Evolutionary conservation across 768 basidiomycete genomes (phyloP).

Genomic region (Baorangia bicolor): DNA sequence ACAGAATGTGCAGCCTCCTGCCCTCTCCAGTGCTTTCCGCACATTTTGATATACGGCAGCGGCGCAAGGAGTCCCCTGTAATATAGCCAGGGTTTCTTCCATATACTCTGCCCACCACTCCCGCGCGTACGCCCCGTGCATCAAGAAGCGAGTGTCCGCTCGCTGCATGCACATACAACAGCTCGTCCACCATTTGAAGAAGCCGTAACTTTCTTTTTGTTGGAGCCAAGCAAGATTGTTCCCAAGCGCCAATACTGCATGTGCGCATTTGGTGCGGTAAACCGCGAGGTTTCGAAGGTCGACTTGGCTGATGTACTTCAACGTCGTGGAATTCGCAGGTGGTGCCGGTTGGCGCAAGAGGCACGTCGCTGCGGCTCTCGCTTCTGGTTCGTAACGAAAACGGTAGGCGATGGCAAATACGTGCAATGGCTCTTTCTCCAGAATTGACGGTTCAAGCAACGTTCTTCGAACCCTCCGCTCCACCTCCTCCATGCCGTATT

Average conservation of each 20-base stretch:
- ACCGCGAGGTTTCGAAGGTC: conserved; percentile 14
- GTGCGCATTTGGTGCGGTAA: conserved; percentile 24
- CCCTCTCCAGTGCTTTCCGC: conserved; percentile 18
- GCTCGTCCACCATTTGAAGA: conserved; percentile 31
- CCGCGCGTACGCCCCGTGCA: conserved; percentile 27
- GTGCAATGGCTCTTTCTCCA: conserved; percentile 29
- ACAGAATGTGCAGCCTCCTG: conserved; percentile 21
- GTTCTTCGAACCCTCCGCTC: conserved; percentile 22
- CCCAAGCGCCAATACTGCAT: conserved; percentile 20
- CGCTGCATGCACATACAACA: conserved; percentile 26
- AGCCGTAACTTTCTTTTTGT: conserved; percentile 19
- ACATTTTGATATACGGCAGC: conserved; percentile 15
- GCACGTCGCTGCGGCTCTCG: conserved; percentile 27
- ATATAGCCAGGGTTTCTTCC: conserved; percentile 21
- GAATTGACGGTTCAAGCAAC: conserved; percentile 27
- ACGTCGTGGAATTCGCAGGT: not conserved
- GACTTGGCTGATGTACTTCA: conserved; percentile 3
- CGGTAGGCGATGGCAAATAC: conserved; percentile 36
- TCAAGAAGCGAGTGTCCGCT: conserved; percentile 24
- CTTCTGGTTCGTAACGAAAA: conserved; percentile 32
- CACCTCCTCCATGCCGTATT: conserved; percentile 32
- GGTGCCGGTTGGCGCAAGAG: conserved; percentile 23
- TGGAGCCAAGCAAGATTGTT: conserved; percentile 25
- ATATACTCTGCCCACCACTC: conserved; percentile 34
- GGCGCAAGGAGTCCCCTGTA: conserved; percentile 27